Percentiles rank a stretch among this genome's conserved stretches.
These are phyloP conservation scores for Ichthyophonus hoferi DNA, from an alignment of 208 protist species.

Conservation along the genomic window DNA sequence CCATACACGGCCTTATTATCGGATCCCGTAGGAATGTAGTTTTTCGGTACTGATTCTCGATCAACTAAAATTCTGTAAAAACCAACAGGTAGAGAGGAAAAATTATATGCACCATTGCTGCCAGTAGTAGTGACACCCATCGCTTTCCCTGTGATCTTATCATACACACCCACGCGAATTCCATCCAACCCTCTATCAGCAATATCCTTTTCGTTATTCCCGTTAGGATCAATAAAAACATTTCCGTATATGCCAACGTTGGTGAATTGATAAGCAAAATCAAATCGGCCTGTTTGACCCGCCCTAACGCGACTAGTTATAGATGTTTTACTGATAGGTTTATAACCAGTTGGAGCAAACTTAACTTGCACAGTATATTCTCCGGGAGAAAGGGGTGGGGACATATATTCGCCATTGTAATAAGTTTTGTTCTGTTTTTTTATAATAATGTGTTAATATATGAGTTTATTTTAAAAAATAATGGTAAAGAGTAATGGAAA, in stretches of 20 bases:
- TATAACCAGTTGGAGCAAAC: not conserved
- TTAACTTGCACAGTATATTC: not conserved
- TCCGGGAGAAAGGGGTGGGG: not conserved
- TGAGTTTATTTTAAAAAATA: too few species aligned
- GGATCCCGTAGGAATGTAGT: not conserved
- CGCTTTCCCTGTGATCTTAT: not conserved
- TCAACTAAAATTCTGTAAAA: not conserved
- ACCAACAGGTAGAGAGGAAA: not conserved
- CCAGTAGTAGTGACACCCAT: not conserved
- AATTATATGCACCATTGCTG: not conserved
- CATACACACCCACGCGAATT: not conserved
- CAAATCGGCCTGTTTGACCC: not conserved
- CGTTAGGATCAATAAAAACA: not conserved
- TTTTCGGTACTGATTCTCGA: not conserved
- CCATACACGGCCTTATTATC: not conserved
- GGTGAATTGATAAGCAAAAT: not conserved
- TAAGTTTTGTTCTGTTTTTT: too few species aligned
- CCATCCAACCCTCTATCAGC: not conserved
- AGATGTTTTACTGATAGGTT: not conserved
- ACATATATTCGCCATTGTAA: not conserved
- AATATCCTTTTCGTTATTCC: not conserved
- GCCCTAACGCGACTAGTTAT: not conserved
- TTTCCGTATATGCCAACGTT: not conserved
- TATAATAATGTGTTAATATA: too few species aligned
- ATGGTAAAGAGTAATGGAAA: too few species aligned